Conservation (phyloP, 2,329 filamentous ascomycete genomes). For the Curvularia spicifera region DNA sequence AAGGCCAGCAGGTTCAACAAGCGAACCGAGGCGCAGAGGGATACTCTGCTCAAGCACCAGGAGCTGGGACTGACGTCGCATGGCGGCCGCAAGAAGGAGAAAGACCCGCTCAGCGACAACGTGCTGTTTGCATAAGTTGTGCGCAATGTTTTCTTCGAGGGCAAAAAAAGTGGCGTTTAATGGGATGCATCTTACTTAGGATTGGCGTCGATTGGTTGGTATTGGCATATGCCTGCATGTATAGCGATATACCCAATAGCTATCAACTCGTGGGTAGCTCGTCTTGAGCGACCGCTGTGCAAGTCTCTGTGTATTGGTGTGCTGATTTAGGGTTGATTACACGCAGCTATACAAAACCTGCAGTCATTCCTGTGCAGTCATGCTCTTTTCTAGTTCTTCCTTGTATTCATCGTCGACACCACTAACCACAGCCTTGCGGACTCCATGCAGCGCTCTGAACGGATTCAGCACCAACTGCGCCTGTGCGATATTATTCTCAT, state of each 20-base stretch:
- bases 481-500: constrained; percentile 43
- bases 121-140: constrained; percentile 71
- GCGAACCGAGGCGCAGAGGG: constrained; percentile 74
- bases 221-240: constrained; percentile 15
- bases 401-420: constrained; percentile 52
- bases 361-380: constrained; percentile 33
- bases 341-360: background rate
- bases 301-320: background rate
- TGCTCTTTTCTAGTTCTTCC: constrained; percentile 40
- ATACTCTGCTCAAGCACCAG: constrained; percentile 75
- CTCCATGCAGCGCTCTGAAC: constrained; percentile 46
- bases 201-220: constrained; percentile 13
- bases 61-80: constrained; percentile 75
- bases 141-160: constrained; percentile 7
- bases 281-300: constrained; percentile 9
- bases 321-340: background rate
- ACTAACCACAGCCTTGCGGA: constrained; percentile 46
- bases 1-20: constrained; percentile 81
- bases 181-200: constrained; percentile 14
- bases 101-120: constrained; percentile 76
- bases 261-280: constrained; percentile 23
- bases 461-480: constrained; percentile 54
- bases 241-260: constrained; percentile 35
- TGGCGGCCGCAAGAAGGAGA: constrained; percentile 67
- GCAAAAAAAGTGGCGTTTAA: constrained; percentile 29